Conservation (phyloP, 2,329 filamentous ascomycete species). For the Endocalyx cinctus region DNA sequence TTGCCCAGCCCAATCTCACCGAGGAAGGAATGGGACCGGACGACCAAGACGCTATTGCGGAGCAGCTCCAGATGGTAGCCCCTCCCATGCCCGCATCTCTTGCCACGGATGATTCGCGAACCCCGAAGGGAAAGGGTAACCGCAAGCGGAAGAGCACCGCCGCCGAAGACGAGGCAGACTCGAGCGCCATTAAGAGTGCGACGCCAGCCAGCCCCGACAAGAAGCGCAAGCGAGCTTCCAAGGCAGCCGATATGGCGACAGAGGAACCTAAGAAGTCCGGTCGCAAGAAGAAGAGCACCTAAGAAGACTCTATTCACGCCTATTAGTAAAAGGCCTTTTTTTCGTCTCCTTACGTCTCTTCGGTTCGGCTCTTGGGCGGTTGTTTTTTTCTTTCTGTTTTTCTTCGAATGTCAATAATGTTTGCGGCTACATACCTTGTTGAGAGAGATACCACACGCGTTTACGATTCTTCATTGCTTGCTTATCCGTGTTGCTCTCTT, state of each 20-base stretch:
- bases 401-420: no score
- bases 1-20: constrained; percentile 48
- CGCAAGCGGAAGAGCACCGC: constrained; percentile 55
- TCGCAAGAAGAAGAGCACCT: constrained; percentile 50
- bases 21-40: constrained; percentile 38
- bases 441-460: no score
- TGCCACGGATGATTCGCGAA: constrained; percentile 45
- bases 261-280: constrained; percentile 58
- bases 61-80: constrained; percentile 49
- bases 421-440: no score
- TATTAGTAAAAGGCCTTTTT: no score
- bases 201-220: constrained; percentile 54
- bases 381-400: constrained; percentile 9
- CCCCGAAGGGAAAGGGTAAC: constrained; percentile 49
- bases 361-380: no score
- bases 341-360: constrained; percentile 2
- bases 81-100: constrained; percentile 23
- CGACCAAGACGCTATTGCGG: constrained; percentile 54
- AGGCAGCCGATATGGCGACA: constrained; percentile 47
- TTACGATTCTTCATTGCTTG: no score
- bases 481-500: no score
- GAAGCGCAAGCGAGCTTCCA: constrained; percentile 58
- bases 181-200: constrained; percentile 30
- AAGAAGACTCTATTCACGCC: no score
- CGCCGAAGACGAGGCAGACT: constrained; percentile 39